Percentiles rank a stretch among this genome's conserved stretches.
These are phyloP conservation scores for Ustilaginoidea virens DNA, from an alignment of 2,329 filamentous ascomycete genomes.

Conservation along the genomic window DNA sequence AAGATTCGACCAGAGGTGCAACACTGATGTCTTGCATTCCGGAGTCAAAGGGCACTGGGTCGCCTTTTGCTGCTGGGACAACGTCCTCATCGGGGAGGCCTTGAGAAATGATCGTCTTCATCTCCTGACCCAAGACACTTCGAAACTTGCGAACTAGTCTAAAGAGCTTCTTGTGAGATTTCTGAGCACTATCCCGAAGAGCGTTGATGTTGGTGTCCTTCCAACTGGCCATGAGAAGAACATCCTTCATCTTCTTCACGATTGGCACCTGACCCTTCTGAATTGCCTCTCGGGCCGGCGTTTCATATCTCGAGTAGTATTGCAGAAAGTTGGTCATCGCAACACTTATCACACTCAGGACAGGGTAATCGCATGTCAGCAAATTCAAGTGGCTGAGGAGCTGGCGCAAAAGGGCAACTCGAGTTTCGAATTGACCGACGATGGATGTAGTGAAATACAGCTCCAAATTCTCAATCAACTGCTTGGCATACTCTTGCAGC, in stretches of 20 bases:
- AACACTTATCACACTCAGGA: conserved; percentile 40
- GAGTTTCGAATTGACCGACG: conserved; percentile 62
- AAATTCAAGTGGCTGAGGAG: conserved; percentile 49
- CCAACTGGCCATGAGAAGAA: conserved; percentile 91
- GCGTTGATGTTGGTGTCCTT: conserved; percentile 93
- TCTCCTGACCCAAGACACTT: conserved; percentile 58
- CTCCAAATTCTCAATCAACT: conserved; percentile 61
- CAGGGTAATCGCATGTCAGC: conserved; percentile 41
- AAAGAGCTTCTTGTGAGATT: conserved; percentile 85
- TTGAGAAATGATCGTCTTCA: conserved; percentile 46
- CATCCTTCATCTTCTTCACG: conserved; percentile 87
- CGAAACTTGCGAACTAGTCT: conserved; percentile 85
- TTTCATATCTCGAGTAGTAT: conserved; percentile 59
- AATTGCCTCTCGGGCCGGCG: conserved; percentile 48
- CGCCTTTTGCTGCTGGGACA: conserved; percentile 3
- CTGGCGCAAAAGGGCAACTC: conserved; percentile 55
- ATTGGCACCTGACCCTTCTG: conserved; percentile 52
- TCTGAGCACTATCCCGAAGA: conserved; percentile 73
- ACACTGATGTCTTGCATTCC: conserved; percentile 8
- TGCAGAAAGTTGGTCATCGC: conserved; percentile 63
- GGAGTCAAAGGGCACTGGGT: conserved; percentile 1
- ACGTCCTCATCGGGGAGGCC: conserved; percentile 39
- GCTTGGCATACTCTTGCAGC: conserved; percentile 46
- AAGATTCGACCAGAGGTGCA: conserved; percentile 9
- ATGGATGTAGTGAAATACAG: conserved; percentile 67